Conservation (phyloP, 345 rosid species). For the Ricinus communis region DNA sequence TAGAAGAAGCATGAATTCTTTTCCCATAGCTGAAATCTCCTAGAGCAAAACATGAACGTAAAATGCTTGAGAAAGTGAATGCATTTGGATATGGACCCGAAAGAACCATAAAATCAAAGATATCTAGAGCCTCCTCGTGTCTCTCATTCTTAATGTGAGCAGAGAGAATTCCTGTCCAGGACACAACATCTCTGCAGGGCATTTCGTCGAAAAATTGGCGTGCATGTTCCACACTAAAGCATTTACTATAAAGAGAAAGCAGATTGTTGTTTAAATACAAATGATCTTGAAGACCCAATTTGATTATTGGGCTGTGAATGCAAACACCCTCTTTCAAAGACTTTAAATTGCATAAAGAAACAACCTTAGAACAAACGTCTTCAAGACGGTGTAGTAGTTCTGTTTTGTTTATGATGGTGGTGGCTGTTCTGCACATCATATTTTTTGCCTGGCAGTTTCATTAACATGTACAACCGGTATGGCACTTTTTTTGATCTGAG, state of each 20-base stretch:
- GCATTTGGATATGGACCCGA: slow-evolving; percentile 51
- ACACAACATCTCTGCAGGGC: slow-evolving; percentile 56
- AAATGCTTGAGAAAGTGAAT: slow-evolving; percentile 60
- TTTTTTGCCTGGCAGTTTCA: background rate
- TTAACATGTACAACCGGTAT: no score
- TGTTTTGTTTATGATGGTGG: slow-evolving; percentile 18
- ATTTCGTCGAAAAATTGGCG: slow-evolving; percentile 73
- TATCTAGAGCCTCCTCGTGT: slow-evolving; percentile 40
- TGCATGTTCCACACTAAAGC: slow-evolving; percentile 36
- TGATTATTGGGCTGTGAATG: slow-evolving; percentile 54
- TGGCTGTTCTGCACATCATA: slow-evolving; percentile 37
- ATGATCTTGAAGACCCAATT: slow-evolving; percentile 44
- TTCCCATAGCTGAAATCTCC: slow-evolving; percentile 44
- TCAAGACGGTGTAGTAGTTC: slow-evolving; percentile 34
- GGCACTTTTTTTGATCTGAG: no score
- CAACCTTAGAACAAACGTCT: slow-evolving; percentile 43
- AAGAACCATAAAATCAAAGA: slow-evolving; percentile 43
- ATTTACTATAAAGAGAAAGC: slow-evolving; percentile 46
- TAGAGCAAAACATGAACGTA: slow-evolving; percentile 51
- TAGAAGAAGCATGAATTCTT: slow-evolving; percentile 42
- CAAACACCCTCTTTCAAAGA: slow-evolving; percentile 47
- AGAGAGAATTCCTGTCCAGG: slow-evolving; percentile 66
- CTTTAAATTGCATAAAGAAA: slow-evolving; percentile 49
- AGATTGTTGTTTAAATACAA: slow-evolving; percentile 62
- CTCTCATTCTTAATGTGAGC: slow-evolving; percentile 41